A percentile compares a stretch with the other conserved stretches of the same genome.
phyloP scores from a whole-genome alignment of 306 rosid genomes.

The Psophocarpus tetragonolobus region DNA sequence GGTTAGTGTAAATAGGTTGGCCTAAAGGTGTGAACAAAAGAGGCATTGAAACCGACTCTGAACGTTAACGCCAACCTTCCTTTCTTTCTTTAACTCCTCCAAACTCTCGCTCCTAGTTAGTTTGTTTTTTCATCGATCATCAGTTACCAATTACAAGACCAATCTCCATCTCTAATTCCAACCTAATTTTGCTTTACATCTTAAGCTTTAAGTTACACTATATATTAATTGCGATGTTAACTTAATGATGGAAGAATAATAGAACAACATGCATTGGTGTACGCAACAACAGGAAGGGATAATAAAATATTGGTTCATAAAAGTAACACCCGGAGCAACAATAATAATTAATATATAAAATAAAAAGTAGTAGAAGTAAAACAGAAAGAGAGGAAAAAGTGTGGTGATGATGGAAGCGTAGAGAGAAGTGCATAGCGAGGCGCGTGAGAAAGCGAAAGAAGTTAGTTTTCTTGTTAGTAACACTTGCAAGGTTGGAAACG shows the following conservation, averaged over 20 bases:
- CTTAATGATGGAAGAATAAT: constrained; percentile 16
- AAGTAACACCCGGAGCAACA: constrained; percentile 20
- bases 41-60: constrained; percentile 46
- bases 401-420: constrained; percentile 44
- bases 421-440: constrained; percentile 22
- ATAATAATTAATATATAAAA: neutral
- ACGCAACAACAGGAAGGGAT: neutral
- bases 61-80: constrained; percentile 49
- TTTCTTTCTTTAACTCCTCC: constrained; percentile 15
- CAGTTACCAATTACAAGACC: constrained; percentile 32
- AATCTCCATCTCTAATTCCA: constrained; percentile 38
- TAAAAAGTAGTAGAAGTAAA: constrained; percentile 36
- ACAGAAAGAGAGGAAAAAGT: constrained; percentile 40
- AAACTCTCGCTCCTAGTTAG: neutral
- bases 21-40: constrained; percentile 37
- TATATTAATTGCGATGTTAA: neutral
- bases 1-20: constrained; percentile 41
- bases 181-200: constrained; percentile 28
- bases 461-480: constrained; percentile 53
- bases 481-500: constrained; percentile 66
- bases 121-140: constrained; percentile 1
- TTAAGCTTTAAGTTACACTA: constrained; percentile 8
- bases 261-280: neutral
- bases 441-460: constrained; percentile 49
- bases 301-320: constrained; percentile 33